Percentiles rank a stretch among this genome's conserved stretches.
phyloP scores from a whole-genome alignment of 2,329 filamentous ascomycete genomes.

The Leptographium wingfieldii region DNA sequence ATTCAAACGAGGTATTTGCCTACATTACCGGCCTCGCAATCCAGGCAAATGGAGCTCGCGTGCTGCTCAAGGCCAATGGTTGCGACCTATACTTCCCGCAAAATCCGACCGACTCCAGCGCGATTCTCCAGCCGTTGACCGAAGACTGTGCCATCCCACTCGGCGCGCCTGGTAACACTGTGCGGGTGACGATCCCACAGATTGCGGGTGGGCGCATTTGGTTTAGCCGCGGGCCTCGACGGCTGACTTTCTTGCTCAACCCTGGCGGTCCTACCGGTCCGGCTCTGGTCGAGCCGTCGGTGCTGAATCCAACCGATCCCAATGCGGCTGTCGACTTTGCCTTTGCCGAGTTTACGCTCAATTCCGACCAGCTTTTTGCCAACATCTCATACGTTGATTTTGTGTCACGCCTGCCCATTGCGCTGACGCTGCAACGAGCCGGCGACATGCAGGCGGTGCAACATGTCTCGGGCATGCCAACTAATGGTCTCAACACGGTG shows the following conservation, averaged over 20 bases:
- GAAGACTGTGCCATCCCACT: constrained; percentile 48
- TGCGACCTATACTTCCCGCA: constrained; percentile 43
- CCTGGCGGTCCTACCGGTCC: constrained; percentile 32
- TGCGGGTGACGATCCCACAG: constrained; percentile 45
- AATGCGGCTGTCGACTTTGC: constrained; percentile 40
- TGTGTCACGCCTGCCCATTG: constrained; percentile 40
- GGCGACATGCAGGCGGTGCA: constrained; percentile 26
- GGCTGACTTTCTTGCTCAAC: constrained; percentile 50
- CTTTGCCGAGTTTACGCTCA: constrained; percentile 51
- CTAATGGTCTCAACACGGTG: constrained; percentile 43
- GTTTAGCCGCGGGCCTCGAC: constrained; percentile 41
- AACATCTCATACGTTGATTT: constrained; percentile 60
- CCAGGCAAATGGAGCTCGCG: constrained; percentile 25
- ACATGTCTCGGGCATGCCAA: constrained; percentile 43
- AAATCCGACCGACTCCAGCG: constrained; percentile 26
- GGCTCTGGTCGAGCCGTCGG: constrained; percentile 53
- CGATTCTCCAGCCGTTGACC: constrained; percentile 33
- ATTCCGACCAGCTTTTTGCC: constrained; percentile 42
- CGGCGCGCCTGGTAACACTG: constrained; percentile 39
- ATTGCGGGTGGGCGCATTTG: constrained; percentile 53
- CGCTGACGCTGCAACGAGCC: constrained; percentile 32
- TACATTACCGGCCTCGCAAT: constrained; percentile 54
- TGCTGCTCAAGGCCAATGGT: constrained; percentile 30
- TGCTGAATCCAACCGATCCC: constrained; percentile 47
- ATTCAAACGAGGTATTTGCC: constrained; percentile 41